Evolutionary conservation across 169 alveolate genomes (phyloP).

Genomic region (Eimeria praecox): DNA sequence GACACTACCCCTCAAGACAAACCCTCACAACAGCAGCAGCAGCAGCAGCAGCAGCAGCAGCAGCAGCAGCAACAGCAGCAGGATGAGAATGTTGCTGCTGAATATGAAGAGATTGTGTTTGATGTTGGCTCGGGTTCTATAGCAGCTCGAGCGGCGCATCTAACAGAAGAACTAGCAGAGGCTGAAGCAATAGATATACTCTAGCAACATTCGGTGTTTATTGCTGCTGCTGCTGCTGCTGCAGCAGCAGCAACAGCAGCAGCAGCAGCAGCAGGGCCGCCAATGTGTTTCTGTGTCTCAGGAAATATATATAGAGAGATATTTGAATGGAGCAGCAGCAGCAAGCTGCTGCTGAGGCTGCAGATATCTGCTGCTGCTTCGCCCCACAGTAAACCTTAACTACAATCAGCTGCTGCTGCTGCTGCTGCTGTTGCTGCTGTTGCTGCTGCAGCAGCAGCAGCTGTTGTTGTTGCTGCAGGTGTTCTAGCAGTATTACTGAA

Average conservation of each 20-base stretch:
- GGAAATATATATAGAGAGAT: too few species aligned
- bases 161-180: background rate
- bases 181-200: constrained; percentile 1
- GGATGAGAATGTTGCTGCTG: background rate
- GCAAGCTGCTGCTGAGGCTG: too few species aligned
- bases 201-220: background rate
- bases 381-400: too few species aligned
- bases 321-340: too few species aligned
- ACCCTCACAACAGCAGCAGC: background rate
- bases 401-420: too few species aligned
- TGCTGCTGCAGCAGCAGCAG: too few species aligned
- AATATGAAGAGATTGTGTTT: constrained; percentile 3
- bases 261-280: background rate
- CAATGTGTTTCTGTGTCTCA: too few species aligned
- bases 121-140: constrained; percentile 29
- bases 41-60: constrained; percentile 10
- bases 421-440: too few species aligned
- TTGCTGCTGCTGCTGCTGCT: constrained; percentile 8
- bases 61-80: constrained; percentile 4
- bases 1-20: background rate
- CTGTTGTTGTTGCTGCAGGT: too few species aligned
- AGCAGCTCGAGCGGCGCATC: constrained; percentile 37
- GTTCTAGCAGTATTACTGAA: too few species aligned
- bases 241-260: background rate
- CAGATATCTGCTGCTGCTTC: too few species aligned